These are phyloP conservation scores for Cyberlindnera veronae DNA, from an alignment of 805 yeast species.

Conservation along the genomic window DNA sequence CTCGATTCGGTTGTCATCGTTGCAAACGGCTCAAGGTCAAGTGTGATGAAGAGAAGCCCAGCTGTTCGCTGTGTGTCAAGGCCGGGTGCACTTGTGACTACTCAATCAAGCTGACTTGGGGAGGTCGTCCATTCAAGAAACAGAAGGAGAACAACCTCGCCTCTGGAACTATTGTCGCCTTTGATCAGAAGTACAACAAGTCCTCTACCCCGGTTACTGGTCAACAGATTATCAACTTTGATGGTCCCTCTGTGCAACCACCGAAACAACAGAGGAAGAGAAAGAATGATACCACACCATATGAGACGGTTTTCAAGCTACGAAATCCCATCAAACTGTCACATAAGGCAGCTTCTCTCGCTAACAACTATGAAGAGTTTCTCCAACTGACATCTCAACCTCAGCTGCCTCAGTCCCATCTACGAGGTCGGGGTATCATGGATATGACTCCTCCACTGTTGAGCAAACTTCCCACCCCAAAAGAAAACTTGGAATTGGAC, in stretches of 20 bases:
- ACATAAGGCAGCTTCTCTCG: no score
- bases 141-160: slow-evolving; percentile 29
- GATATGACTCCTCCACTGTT: no score
- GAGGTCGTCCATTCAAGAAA: slow-evolving; percentile 62
- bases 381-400: no score
- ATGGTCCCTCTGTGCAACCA: not conserved
- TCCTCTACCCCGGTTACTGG: not conserved
- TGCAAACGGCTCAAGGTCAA: slow-evolving; percentile 62
- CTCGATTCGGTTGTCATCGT: slow-evolving; percentile 57
- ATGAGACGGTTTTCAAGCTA: no score
- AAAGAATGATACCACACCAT: no score
- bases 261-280: not conserved
- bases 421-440: no score
- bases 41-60: slow-evolving; percentile 67
- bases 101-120: slow-evolving; percentile 63
- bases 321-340: no score
- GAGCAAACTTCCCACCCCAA: no score
- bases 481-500: no score
- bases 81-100: slow-evolving; percentile 54
- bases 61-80: slow-evolving; percentile 53
- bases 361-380: no score
- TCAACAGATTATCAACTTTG: not conserved
- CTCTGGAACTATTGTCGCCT: slow-evolving; percentile 18
- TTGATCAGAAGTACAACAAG: slow-evolving; percentile 17
- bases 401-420: no score